Base-by-base conservation (phyloP, 176 grass and related monocot species). In the Musa itinerans region DNA sequence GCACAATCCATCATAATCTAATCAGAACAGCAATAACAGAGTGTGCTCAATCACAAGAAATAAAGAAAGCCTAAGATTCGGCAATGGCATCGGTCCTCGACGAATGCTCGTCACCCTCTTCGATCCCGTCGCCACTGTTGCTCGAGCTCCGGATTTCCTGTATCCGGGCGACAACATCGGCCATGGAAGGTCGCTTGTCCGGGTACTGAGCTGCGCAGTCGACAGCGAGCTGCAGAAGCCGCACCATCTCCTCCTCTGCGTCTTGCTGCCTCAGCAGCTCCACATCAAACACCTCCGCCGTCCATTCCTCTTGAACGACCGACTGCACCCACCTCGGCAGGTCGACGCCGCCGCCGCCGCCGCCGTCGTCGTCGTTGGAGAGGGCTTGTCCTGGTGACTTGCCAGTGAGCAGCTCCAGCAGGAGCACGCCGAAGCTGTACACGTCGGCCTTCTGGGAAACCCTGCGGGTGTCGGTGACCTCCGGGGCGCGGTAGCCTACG, bases 381-480 rank as follows among this genome's bases (percentile, higher is more conserved):
- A 19, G 15, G 6, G 57, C 17, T 9, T 20, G 15, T 19, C 7
- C 57, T 1, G 57, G 17, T 5, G 57, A 1, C 57, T 2, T 61
- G 17, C 85, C 89, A 10, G 89, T 92, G 9, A 96, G 90, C 73
- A 96, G 63, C 79, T 96, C 93, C 1, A 96, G 83, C 50, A 96
- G 59, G 12, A 96, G 79, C 57, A 96, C 89, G 8, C 93, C 93
- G 6, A 96, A 85, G 66, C 87, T 83, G 83, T 96, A 96, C 50
- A 92, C 85, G 63, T 96, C 93, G 2, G 93, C 57, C 57, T 61
- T 61, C 57, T 20, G 57, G 17, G 57, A 9, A 9, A 61, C 1
- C 57, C 57, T 61, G 3, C 17, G n/a, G n/a, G 17, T 11, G 1
- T 61, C 57, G 1, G 57, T 61, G 57, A 61, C n/a, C 57, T 61